These are phyloP conservation scores for Thermothelomyces thermophilus DNA, from an alignment of 2,329 filamentous ascomycete genomes.

Conservation along the genomic window DNA sequence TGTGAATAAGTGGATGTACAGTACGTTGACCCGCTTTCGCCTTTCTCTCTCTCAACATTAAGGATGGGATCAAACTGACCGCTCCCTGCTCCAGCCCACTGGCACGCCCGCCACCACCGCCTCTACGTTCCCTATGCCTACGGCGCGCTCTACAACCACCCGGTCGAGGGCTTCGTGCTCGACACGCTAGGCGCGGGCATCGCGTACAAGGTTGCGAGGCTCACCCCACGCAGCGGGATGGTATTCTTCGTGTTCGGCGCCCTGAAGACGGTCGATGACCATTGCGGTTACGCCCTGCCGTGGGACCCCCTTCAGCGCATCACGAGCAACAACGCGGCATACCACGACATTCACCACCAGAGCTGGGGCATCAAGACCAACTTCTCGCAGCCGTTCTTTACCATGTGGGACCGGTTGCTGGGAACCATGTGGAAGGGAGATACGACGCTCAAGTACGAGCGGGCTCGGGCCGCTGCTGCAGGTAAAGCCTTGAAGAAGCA, in stretches of 20 bases:
- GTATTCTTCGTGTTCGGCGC: slow-evolving; percentile 84
- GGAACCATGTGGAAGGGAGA: slow-evolving; percentile 77
- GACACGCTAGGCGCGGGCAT: slow-evolving; percentile 84
- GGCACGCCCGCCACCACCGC: slow-evolving; percentile 92
- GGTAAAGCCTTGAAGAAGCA: slow-evolving; percentile 27
- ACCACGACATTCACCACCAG: slow-evolving; percentile 98
- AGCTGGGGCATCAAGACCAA: slow-evolving; percentile 98
- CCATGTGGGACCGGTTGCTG: slow-evolving; percentile 81
- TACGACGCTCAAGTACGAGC: slow-evolving; percentile 37
- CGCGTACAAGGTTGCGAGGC: slow-evolving; percentile 71
- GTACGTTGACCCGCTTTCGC: slow-evolving; percentile 43
- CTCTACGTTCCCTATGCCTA: slow-evolving; percentile 97
- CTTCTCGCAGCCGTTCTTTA: slow-evolving; percentile 88
- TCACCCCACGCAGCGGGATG: slow-evolving; percentile 83
- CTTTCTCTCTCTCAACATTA: background rate
- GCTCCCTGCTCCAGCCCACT: slow-evolving; percentile 51
- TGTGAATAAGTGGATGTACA: slow-evolving; percentile 93
- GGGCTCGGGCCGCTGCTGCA: slow-evolving; percentile 36
- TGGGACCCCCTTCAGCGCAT: slow-evolving; percentile 91
- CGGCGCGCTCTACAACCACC: slow-evolving; percentile 94
- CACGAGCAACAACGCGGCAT: slow-evolving; percentile 90
- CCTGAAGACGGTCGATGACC: slow-evolving; percentile 95
- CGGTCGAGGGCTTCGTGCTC: slow-evolving; percentile 85
- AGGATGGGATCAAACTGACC: slow-evolving; percentile 32
- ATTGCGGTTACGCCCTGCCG: slow-evolving; percentile 92